Base-by-base conservation (phyloP, 306 rosid species). In the Trifolium fragiferum region DNA sequence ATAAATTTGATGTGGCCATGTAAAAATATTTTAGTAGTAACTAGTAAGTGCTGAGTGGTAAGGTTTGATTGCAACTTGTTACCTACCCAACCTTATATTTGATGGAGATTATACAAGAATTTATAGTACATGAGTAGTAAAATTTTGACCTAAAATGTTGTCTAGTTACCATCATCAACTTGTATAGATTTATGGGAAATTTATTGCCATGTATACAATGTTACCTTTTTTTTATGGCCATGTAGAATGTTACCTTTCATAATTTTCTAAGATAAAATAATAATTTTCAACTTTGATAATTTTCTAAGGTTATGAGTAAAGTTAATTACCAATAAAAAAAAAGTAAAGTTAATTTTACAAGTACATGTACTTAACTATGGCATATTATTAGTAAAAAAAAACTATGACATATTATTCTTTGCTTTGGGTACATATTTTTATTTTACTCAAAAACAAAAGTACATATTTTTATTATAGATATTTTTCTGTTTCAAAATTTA, bases 1-100 rank as follows among this genome's bases (percentile, higher is more conserved):
- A 41, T 41, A 5, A 12, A 41, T 11, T 41, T 4, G 3, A 11
- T 35, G 40, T 35, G 15, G 0, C 5, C 14, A 3, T 11, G 47
- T 41, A 41, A 41, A 41, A 41, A 10, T 49, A 49, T 50, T 54
- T 62, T 62, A 1, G 9, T 6, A 35, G 8, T 6, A 6, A 1
- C 2, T 6, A 35, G 8, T 6, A 6, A 35, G 2, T 6, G 40
- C 40, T 35, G 61, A 0, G 5, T n/a, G 16, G 58, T 61, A 70
- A 0, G 4, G 43, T 32, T 32, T 38, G 77, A 38, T 70, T 70
- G 82, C 71, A 78, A 62, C 76, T 8, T 78, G 30, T 6, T 4
- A 30, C 33, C 33, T 30, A 30, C 43, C 43, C 57, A 77, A 49
- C 66, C 66, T 61, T 66, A 53, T 32, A 61, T n/a, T 61, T 20